Evolutionary conservation across 1,139 yeast genomes (phyloP).

Genomic region (Zygoascus sp.): DNA sequence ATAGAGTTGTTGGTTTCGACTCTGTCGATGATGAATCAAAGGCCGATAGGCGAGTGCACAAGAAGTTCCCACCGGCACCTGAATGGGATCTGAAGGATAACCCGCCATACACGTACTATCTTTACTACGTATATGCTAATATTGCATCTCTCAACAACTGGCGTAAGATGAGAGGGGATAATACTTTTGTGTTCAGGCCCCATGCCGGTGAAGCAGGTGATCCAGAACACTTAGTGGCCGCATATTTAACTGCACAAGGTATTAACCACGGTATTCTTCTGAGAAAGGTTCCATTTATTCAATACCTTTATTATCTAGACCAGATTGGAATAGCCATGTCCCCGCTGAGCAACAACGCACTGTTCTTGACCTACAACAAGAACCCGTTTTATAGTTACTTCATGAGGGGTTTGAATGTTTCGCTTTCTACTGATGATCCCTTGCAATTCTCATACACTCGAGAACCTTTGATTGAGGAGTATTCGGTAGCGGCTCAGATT

Average conservation of each 20-base stretch:
- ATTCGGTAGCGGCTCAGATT: slow-evolving; percentile 96
- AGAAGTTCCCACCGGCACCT: slow-evolving; percentile 76
- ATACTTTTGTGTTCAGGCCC: slow-evolving; percentile 89
- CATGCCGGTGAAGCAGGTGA: slow-evolving; percentile 99
- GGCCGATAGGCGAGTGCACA: slow-evolving; percentile 72
- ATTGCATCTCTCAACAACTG: slow-evolving; percentile 79
- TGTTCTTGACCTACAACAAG: slow-evolving; percentile 91
- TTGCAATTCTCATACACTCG: slow-evolving; percentile 93
- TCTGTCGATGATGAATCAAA: slow-evolving; percentile 98
- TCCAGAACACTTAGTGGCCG: slow-evolving; percentile 90
- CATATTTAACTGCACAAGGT: slow-evolving; percentile 84
- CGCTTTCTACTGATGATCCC: slow-evolving; percentile 90
- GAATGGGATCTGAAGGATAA: slow-evolving; percentile 73
- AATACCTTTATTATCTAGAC: slow-evolving; percentile 85
- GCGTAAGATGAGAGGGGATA: slow-evolving; percentile 68
- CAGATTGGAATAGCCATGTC: slow-evolving; percentile 99
- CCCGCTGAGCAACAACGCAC: slow-evolving; percentile 92
- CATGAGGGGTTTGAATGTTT: slow-evolving; percentile 88
- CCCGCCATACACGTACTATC: slow-evolving; percentile 96
- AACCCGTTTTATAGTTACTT: slow-evolving; percentile 87
- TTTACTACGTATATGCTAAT: slow-evolving; percentile 84
- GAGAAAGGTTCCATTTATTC: slow-evolving; percentile 91
- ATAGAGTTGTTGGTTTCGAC: slow-evolving; percentile 95
- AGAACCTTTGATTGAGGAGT: slow-evolving; percentile 97
- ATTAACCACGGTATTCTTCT: slow-evolving; percentile 93